Percentiles rank a stretch among this genome's conserved stretches.
Conservation (phyloP, 1,284 basidiomycete genomes). For the Ustilago loliicola region DNA sequence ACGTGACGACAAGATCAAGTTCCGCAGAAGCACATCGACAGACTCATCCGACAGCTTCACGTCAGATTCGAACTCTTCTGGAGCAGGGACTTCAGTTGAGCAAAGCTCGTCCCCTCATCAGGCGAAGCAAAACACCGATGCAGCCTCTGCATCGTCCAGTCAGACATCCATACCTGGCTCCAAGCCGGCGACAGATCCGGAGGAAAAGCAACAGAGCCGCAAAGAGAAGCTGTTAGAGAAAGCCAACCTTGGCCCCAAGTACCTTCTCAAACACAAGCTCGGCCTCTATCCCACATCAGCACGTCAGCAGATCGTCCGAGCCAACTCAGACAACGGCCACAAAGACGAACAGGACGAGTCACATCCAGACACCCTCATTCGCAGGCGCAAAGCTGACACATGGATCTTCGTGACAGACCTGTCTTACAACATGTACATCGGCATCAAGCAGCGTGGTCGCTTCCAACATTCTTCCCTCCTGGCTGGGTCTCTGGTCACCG, state of each 20-base stretch:
- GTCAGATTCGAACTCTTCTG: constrained; percentile 26
- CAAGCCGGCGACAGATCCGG: constrained; percentile 1
- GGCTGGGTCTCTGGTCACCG: constrained; percentile 49
- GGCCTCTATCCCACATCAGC: constrained; percentile 40
- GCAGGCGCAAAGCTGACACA: constrained; percentile 37
- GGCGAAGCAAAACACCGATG: neutral
- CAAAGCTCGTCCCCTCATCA: neutral
- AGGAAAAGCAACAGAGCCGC: constrained; percentile 47
- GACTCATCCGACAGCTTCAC: constrained; percentile 37
- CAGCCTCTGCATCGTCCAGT: neutral
- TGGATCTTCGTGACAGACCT: constrained; percentile 58
- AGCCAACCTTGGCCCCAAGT: constrained; percentile 51
- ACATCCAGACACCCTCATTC: constrained; percentile 42
- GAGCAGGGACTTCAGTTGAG: neutral
- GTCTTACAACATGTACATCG: constrained; percentile 54
- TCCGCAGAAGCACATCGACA: constrained; percentile 24
- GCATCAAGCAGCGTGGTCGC: constrained; percentile 56
- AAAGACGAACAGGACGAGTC: neutral
- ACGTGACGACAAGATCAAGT: constrained; percentile 54
- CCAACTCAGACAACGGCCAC: constrained; percentile 6
- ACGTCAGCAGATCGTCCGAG: constrained; percentile 44
- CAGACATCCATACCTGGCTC: neutral
- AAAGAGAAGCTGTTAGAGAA: constrained; percentile 41
- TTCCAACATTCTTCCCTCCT: constrained; percentile 60
- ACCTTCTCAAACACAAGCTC: constrained; percentile 47